Evolutionary conservation across 768 basidiomycete species (phyloP).

Genomic region (Lentinula sp.): DNA sequence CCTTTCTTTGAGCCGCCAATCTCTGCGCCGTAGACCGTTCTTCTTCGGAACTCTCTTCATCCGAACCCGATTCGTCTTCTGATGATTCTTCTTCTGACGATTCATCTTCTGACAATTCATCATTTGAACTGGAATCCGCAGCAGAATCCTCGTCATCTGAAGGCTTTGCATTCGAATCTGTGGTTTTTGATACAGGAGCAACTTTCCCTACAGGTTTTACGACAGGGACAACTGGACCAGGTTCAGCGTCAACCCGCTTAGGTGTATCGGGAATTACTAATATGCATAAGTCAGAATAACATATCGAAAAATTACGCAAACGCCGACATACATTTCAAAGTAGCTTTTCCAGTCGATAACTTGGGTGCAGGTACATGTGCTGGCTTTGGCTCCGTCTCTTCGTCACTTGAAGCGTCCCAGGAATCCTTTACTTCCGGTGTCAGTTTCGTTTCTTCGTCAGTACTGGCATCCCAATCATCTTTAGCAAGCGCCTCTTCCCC

Average conservation of each 20-base stretch:
- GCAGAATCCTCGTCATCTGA: constrained; percentile 36
- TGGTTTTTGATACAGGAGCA: constrained; percentile 13
- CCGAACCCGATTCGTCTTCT: constrained; percentile 41
- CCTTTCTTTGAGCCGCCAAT: constrained; percentile 65
- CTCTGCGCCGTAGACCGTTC: constrained; percentile 65
- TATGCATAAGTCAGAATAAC: neutral
- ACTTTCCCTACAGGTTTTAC: constrained; percentile 19
- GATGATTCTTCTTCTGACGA: constrained; percentile 46
- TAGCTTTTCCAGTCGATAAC: constrained; percentile 19
- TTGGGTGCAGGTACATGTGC: constrained; percentile 17
- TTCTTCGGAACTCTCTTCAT: constrained; percentile 47
- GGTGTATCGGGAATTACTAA: neutral
- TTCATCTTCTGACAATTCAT: constrained; percentile 37
- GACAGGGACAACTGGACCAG: constrained; percentile 9
- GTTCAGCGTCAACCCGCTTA: constrained; percentile 13
- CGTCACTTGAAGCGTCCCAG: constrained; percentile 49
- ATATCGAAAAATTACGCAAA: neutral
- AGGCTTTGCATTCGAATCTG: constrained; percentile 7
- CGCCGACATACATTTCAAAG: constrained; percentile 7
- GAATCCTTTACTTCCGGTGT: constrained; percentile 29
- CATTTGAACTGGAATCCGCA: constrained; percentile 18
- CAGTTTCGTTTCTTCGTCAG: constrained; percentile 41
- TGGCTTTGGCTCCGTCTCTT: constrained; percentile 17
- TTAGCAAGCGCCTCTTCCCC: constrained; percentile 27
- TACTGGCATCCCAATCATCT: constrained; percentile 69